Evolutionary conservation across 768 basidiomycete species (phyloP).

Genomic region (Amyloporia xantha): DNA sequence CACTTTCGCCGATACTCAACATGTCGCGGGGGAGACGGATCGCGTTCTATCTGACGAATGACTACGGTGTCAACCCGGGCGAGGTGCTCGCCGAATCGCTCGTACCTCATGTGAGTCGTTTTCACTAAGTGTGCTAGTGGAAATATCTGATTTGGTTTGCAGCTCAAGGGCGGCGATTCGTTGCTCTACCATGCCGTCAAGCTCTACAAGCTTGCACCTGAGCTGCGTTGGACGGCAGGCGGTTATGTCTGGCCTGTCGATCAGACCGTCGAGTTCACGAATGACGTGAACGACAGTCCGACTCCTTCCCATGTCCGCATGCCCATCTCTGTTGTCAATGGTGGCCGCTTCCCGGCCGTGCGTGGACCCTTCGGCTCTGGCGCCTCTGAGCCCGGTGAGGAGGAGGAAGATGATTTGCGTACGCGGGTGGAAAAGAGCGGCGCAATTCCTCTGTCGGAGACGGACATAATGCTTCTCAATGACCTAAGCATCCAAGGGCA

Average conservation of each 20-base stretch:
- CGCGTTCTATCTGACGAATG: constrained; percentile 63
- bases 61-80: constrained; percentile 66
- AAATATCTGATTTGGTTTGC: constrained; percentile 7
- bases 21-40: constrained; percentile 63
- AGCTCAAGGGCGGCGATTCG: constrained; percentile 77
- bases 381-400: constrained; percentile 35
- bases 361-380: constrained; percentile 39
- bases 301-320: constrained; percentile 10
- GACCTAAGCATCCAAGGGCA: constrained; percentile 37
- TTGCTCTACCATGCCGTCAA: constrained; percentile 72
- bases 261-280: constrained; percentile 56
- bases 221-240: constrained; percentile 76
- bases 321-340: constrained; percentile 9
- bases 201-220: constrained; percentile 65
- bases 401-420: constrained; percentile 36
- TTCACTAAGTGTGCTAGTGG: background rate
- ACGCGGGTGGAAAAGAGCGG: constrained; percentile 60
- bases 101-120: constrained; percentile 53
- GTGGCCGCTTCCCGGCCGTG: constrained; percentile 28
- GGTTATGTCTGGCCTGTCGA: constrained; percentile 79
- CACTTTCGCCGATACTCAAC: constrained; percentile 66
- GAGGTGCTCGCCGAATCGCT: constrained; percentile 63
- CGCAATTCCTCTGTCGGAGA: constrained; percentile 54
- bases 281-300: constrained; percentile 32
- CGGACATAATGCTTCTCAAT: constrained; percentile 55